Conservation (phyloP, 345 rosid genomes). For the Sisymbrium altissimum region DNA sequence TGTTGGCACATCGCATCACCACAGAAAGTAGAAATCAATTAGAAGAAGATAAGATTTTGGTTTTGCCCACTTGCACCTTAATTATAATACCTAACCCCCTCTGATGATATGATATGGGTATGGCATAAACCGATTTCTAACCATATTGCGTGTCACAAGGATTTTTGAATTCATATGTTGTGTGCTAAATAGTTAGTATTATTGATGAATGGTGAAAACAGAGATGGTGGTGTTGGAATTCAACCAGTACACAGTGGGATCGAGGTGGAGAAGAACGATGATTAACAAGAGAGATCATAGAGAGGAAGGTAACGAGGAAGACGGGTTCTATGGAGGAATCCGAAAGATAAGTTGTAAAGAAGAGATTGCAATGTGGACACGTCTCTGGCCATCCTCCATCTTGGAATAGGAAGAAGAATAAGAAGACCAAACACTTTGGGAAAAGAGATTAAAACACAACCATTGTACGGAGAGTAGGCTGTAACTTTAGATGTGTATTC, state of each 20-base stretch:
- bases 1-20: constrained; percentile 27
- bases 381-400: constrained; percentile 62
- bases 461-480: not conserved
- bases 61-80: not conserved
- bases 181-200: not conserved
- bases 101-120: constrained; percentile 8
- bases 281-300: constrained; percentile 59
- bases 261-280: constrained; percentile 67
- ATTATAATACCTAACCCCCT: not conserved
- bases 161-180: not conserved
- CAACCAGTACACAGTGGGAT: constrained; percentile 67
- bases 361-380: constrained; percentile 69
- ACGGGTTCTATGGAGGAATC: constrained; percentile 91
- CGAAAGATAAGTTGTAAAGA: constrained; percentile 51
- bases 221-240: constrained; percentile 47
- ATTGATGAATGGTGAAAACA: constrained; percentile 33
- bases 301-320: constrained; percentile 82
- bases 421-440: not conserved
- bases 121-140: too few relatives aligned
- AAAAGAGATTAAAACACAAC: not conserved
- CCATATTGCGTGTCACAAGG: not conserved
- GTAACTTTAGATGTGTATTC: not conserved
- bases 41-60: constrained; percentile 4
- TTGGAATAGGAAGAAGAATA: constrained; percentile 42
- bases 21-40: not conserved